These are phyloP conservation scores for Rosa hybrid DNA, from an alignment of 331 rosid genomes.

Conservation along the genomic window DNA sequence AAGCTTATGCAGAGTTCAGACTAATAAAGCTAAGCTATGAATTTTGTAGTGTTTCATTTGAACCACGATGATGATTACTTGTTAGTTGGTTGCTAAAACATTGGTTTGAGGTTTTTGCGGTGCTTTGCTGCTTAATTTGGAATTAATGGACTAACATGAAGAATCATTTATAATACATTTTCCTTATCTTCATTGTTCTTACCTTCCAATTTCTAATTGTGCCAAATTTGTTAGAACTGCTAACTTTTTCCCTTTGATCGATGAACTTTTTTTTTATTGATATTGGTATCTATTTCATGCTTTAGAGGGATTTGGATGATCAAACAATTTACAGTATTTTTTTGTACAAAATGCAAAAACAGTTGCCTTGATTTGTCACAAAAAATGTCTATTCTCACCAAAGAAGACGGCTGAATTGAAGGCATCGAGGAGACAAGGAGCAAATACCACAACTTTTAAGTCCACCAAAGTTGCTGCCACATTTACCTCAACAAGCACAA, in stretches of 20 bases:
- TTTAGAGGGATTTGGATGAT: constrained; percentile 50
- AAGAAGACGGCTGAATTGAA: no score
- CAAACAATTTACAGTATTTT: constrained; percentile 63
- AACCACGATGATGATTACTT: not conserved
- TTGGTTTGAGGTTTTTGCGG: not conserved
- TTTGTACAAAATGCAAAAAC: constrained; percentile 86
- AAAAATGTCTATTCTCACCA: constrained; percentile 43
- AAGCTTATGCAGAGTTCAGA: not conserved
- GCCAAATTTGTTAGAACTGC: not conserved
- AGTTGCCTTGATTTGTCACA: constrained; percentile 66
- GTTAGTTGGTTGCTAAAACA: not conserved
- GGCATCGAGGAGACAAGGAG: no score
- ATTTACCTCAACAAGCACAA: no score
- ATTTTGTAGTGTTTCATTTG: not conserved
- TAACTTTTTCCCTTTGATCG: not conserved
- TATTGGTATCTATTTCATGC: not conserved
- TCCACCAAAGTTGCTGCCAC: no score
- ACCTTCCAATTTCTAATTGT: not conserved
- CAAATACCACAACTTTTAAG: no score
- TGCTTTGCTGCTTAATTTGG: not conserved
- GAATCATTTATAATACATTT: not conserved
- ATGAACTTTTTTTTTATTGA: not conserved
- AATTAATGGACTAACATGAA: not conserved
- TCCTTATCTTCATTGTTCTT: not conserved
- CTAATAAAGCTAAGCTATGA: not conserved